Percentiles rank a stretch among this genome's conserved stretches.
phyloP scores from a whole-genome alignment of 2,329 filamentous ascomycete genomes.

The Penicillium sp. region DNA sequence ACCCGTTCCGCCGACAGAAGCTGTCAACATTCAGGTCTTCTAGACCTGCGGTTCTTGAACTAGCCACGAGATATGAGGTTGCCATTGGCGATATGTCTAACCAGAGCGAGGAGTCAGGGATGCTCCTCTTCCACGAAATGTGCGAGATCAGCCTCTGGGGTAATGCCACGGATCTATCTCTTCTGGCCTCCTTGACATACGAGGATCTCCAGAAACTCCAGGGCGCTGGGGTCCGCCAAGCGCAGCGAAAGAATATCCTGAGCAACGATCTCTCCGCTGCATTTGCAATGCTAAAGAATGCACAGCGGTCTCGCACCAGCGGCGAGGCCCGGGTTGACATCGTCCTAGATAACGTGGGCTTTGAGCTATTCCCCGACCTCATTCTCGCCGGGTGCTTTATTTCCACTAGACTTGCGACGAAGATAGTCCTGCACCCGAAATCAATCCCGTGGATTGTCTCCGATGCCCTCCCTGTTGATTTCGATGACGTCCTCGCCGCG shows the following conservation, averaged over 20 bases:
- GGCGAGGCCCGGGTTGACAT: background rate
- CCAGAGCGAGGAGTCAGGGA: background rate
- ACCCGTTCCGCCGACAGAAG: background rate
- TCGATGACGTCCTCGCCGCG: too few relatives aligned
- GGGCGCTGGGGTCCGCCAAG: background rate
- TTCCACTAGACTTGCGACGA: background rate
- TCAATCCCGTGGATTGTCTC: background rate
- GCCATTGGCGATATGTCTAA: background rate
- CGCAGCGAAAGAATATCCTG: background rate
- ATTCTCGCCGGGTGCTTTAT: background rate
- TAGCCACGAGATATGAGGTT: background rate
- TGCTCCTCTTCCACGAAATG: background rate
- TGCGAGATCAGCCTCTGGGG: background rate
- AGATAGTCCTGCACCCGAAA: background rate
- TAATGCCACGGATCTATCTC: background rate
- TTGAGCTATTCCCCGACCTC: background rate
- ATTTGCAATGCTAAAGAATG: background rate
- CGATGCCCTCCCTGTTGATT: background rate
- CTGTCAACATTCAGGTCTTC: background rate
- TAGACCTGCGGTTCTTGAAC: background rate
- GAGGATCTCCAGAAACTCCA: background rate
- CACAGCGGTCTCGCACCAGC: background rate
- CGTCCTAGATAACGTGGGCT: background rate
- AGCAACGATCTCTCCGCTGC: background rate
- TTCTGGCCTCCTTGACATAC: background rate